Percentiles rank a stretch among this genome's conserved stretches.
Conservation (phyloP, 305 asterid genomes). For the Fraxinus dipetala region DNA sequence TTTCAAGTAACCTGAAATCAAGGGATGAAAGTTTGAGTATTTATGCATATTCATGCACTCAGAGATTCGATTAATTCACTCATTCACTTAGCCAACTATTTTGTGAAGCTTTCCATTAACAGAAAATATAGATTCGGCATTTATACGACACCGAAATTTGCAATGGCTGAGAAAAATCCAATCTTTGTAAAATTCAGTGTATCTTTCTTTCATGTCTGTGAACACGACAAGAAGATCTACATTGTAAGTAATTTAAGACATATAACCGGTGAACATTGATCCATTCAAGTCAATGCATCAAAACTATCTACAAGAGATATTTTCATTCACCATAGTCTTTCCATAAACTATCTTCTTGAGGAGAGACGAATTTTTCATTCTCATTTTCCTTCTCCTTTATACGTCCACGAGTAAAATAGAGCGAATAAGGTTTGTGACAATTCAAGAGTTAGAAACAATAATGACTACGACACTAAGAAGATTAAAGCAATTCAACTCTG, state of each 20-base stretch:
- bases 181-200: background rate
- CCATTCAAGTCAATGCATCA: background rate
- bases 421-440: background rate
- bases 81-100: background rate
- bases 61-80: background rate
- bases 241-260: background rate
- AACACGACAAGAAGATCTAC: slow-evolving; percentile 2
- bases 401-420: background rate
- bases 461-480: background rate
- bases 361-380: background rate
- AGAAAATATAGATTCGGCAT: background rate
- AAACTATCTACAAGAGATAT: background rate
- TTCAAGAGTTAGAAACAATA: background rate
- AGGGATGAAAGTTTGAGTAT: slow-evolving; percentile 5
- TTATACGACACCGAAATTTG: background rate
- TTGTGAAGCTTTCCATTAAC: background rate
- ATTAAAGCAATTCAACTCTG: background rate
- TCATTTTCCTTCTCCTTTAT: background rate
- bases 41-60: background rate
- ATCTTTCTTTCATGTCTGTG: background rate
- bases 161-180: background rate
- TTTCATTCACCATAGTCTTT: background rate
- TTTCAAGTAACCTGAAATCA: slow-evolving; percentile 27
- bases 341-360: background rate
- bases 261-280: background rate